These are phyloP conservation scores for Brassica balearica DNA, from an alignment of 441 rosid species.

Conservation along the genomic window DNA sequence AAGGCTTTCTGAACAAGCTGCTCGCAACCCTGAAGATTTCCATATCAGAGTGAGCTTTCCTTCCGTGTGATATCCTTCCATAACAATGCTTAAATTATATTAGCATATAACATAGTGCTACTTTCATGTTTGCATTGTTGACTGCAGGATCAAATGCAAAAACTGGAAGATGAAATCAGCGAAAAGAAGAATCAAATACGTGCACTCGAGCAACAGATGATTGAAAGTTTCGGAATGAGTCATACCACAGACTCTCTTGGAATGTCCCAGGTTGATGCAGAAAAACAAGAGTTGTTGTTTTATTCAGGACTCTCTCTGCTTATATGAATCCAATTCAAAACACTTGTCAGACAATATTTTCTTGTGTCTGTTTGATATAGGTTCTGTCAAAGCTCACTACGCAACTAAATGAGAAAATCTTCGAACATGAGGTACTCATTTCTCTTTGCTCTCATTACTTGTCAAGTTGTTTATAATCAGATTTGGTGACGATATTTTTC, in stretches of 20 bases:
- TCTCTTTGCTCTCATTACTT: conserved; percentile 20
- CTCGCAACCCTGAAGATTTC: conserved; percentile 66
- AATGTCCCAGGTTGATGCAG: conserved; percentile 66
- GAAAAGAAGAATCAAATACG: conserved; percentile 83
- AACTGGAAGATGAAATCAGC: conserved; percentile 77
- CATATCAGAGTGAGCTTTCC: conserved; percentile 61
- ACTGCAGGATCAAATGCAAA: conserved; percentile 72
- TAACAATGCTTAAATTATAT: conserved; percentile 23
- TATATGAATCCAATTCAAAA: conserved; percentile 33
- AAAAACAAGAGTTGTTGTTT: conserved; percentile 9
- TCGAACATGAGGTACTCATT: conserved; percentile 81
- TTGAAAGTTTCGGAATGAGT: conserved; percentile 65
- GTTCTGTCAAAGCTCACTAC: conserved; percentile 77
- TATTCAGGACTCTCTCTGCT: conserved; percentile 8
- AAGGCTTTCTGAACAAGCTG: conserved; percentile 77
- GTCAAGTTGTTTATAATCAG: conserved; percentile 6
- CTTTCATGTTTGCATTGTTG: conserved; percentile 42
- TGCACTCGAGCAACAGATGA: conserved; percentile 78
- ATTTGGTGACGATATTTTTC: conserved; percentile 15
- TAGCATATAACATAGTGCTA: conserved; percentile 28
- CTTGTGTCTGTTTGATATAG: conserved; percentile 48
- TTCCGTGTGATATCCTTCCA: conserved; percentile 27
- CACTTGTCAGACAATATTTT: conserved; percentile 12
- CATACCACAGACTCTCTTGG: conserved; percentile 57
- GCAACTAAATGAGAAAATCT: conserved; percentile 81